These are phyloP conservation scores for Globisporangium nodosum DNA, from an alignment of 352 stramenopile genomes.

Conservation along the genomic window DNA sequence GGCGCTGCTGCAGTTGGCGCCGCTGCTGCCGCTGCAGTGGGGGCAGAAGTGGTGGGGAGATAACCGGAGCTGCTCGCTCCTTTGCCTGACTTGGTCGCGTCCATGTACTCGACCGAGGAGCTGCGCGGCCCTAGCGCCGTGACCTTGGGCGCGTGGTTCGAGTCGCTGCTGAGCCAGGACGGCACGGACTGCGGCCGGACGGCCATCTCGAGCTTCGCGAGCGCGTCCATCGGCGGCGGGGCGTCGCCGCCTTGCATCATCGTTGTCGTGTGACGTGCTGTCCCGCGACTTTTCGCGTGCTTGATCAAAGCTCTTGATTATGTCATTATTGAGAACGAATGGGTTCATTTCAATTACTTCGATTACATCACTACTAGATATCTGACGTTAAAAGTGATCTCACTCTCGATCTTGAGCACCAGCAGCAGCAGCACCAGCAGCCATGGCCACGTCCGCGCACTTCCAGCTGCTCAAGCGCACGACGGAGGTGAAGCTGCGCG, in stretches of 20 bases:
- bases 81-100: conserved; percentile 8
- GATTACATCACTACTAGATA: too few relatives aligned
- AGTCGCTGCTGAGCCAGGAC: conserved; percentile 70
- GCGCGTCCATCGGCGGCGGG: conserved; percentile 43
- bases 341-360: too few relatives aligned
- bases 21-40: neutral
- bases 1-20: neutral
- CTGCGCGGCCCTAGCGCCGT: conserved; percentile 44
- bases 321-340: too few relatives aligned
- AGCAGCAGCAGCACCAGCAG: too few relatives aligned
- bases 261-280: neutral
- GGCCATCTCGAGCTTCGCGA: conserved; percentile 62
- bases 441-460: conserved; percentile 13
- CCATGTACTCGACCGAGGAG: conserved; percentile 47
- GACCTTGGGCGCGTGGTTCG: conserved; percentile 60
- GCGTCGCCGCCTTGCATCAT: conserved; percentile 1
- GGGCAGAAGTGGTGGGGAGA: neutral
- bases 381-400: too few relatives aligned
- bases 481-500: conserved; percentile 44
- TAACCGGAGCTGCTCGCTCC: neutral
- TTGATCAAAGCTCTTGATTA: too few relatives aligned
- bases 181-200: conserved; percentile 68
- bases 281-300: conserved; percentile 1
- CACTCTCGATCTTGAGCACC: too few relatives aligned
- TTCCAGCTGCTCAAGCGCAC: conserved; percentile 39